Conservation (phyloP, 495 filamentous ascomycete species). For the Choiromyces venosus region DNA sequence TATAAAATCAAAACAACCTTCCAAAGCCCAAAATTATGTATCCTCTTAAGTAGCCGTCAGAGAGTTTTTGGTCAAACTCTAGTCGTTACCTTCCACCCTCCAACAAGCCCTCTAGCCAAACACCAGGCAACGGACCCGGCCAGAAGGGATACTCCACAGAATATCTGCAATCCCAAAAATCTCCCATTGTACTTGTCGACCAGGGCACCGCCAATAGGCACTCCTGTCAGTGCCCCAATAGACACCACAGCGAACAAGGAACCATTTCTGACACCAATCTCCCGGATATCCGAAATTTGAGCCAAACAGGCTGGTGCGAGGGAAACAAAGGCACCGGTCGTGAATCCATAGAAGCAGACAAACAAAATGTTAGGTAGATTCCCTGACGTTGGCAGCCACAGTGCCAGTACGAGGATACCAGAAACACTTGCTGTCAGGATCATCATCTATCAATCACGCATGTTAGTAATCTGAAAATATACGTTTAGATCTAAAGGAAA, state of each 20-base stretch:
- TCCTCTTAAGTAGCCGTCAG: background rate
- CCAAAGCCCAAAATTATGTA: background rate
- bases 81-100: slow-evolving; percentile 45
- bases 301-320: slow-evolving; percentile 59
- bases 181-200: slow-evolving; percentile 51
- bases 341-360: slow-evolving; percentile 64
- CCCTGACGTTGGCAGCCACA: slow-evolving; percentile 60
- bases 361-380: slow-evolving; percentile 63
- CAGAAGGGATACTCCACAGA: slow-evolving; percentile 58
- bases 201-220: slow-evolving; percentile 69
- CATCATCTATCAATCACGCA: slow-evolving; percentile 44
- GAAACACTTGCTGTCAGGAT: slow-evolving; percentile 57
- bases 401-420: slow-evolving; percentile 59
- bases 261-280: slow-evolving; percentile 71
- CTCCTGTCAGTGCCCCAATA: slow-evolving; percentile 62
- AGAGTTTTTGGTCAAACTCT: slow-evolving; percentile 29
- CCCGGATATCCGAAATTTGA: slow-evolving; percentile 64
- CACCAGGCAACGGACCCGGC: slow-evolving; percentile 51
- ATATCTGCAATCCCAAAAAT: slow-evolving; percentile 60
- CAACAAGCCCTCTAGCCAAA: slow-evolving; percentile 45
- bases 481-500: background rate
- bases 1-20: background rate
- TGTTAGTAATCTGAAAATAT: background rate
- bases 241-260: slow-evolving; percentile 58
- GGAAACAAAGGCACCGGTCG: slow-evolving; percentile 65